These are phyloP conservation scores for Suhomyces pyralidae DNA, from an alignment of 805 yeast species.

Conservation along the genomic window DNA sequence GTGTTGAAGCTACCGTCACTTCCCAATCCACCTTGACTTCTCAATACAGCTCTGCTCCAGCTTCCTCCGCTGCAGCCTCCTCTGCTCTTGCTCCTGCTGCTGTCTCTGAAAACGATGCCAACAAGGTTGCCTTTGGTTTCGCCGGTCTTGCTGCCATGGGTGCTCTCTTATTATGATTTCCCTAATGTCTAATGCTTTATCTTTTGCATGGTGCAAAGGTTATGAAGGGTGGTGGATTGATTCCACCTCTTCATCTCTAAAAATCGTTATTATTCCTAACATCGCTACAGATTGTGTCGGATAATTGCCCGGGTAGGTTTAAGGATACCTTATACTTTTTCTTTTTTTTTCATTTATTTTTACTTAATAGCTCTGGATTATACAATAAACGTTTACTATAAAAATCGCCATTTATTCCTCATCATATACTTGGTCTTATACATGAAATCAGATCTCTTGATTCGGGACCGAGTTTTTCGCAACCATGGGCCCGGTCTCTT, in stretches of 20 bases:
- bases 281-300: neutral
- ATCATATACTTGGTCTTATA: neutral
- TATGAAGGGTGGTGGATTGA: neutral
- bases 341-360: neutral
- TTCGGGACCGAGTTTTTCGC: neutral
- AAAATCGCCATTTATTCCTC: neutral
- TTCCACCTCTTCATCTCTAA: neutral
- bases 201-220: neutral
- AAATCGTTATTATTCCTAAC: neutral
- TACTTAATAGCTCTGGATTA: neutral
- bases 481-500: neutral
- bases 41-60: slow-evolving; percentile 18
- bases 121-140: slow-evolving; percentile 28
- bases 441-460: neutral
- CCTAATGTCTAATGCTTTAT: neutral
- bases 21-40: slow-evolving; percentile 38
- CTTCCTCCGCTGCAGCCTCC: slow-evolving; percentile 13
- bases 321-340: neutral
- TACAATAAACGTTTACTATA: neutral
- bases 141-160: slow-evolving; percentile 43
- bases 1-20: slow-evolving; percentile 37
- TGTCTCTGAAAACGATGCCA: slow-evolving; percentile 29
- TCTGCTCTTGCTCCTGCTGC: slow-evolving; percentile 17
- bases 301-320: neutral
- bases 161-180: slow-evolving; percentile 33